Base-by-base conservation (phyloP, 2,329 filamentous ascomycete species). In the Aspergillus eucalypticola region DNA sequence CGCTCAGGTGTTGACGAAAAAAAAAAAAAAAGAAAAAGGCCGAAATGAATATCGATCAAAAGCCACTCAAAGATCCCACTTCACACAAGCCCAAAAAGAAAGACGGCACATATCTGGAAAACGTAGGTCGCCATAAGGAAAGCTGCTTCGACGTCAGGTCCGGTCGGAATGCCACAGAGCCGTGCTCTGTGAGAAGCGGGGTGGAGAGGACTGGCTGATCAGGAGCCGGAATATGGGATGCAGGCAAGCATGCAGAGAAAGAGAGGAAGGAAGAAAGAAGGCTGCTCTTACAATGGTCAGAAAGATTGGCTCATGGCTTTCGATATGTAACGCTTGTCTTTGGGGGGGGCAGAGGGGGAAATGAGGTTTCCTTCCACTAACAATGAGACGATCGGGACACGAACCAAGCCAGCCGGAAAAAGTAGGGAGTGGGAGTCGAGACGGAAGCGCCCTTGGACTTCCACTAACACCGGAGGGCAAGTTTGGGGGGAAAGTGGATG, bases 81-180 rank as follows among this genome's bases (percentile, higher is more conserved):
- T 76, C 75, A 77, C 73, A 74, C 71, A 76, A 74, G 71, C 69
- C 72, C 71, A 72, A 73, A 76, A 73, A 74, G 69, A 75, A 73
- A 73, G 76, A 75, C 72, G 70, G 73, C 76, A 79, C 78, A 74
- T 78, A 76, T 78, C 69, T 74, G 72, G 63, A 71, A 71, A 69
- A 72, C 68, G 70, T 70, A 71, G 70, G 72, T 71, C 75, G 76
- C 76, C 76, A 78, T 78, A 73, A 64, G 73, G 73, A 73, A 74
- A 70, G 62, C 68, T 71, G 58, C 46, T 55, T 61, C 44, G 56
- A 64, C 60, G 62, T 61, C 59, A 64, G 66, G 48, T 65, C 66
- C 62, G 68, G 63, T 58, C 66, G 42, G 60, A 60, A 58, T 29
- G 23, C 35, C n/a, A 55, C 29, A 44, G 6, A 58, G 50, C 44